A percentile compares a stretch with the other conserved stretches of the same genome.
These are phyloP conservation scores for Trichophyton schoenleinii DNA, from an alignment of 2,329 filamentous ascomycete species.

Conservation along the genomic window DNA sequence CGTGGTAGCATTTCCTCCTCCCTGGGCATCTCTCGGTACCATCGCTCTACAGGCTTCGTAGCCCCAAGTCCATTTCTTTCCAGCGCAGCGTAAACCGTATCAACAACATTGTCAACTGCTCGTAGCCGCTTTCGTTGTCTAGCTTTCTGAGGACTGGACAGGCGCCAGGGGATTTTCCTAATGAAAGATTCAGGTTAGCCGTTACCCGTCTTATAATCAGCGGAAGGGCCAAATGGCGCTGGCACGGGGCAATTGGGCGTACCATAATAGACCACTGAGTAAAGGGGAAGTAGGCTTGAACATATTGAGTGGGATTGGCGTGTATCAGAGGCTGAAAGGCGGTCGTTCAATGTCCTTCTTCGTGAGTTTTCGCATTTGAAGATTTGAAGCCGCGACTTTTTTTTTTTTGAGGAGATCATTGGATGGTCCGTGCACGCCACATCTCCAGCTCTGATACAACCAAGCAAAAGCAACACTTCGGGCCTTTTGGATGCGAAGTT, in stretches of 20 bases:
- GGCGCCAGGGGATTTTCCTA: slow-evolving; percentile 93
- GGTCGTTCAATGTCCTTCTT: background rate
- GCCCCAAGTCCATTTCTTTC: slow-evolving; percentile 57
- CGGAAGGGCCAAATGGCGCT: background rate
- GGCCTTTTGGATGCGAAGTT: background rate
- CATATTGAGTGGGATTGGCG: slow-evolving; percentile 41
- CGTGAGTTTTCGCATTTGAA: background rate
- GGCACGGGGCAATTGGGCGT: slow-evolving; percentile 17
- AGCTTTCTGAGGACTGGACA: slow-evolving; percentile 81
- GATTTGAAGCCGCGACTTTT: background rate
- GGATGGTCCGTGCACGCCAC: background rate
- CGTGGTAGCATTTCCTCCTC: slow-evolving; percentile 90
- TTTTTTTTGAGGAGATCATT: background rate
- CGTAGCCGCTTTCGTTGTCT: slow-evolving; percentile 73
- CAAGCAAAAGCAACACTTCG: too few relatives aligned
- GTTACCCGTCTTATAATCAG: background rate
- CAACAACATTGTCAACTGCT: slow-evolving; percentile 75
- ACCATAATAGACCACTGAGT: slow-evolving; percentile 74
- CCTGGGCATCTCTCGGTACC: slow-evolving; percentile 92
- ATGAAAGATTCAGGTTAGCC: background rate
- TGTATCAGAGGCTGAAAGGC: slow-evolving; percentile 8
- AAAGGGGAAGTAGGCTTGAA: slow-evolving; percentile 70
- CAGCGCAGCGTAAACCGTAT: slow-evolving; percentile 67
- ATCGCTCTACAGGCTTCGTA: slow-evolving; percentile 66
- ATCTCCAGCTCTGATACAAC: background rate